Evolutionary conservation across 2,329 filamentous ascomycete genomes (phyloP), one percentile per base, ranked within the genome.

Genomic region (Fusarium nanum): DNA sequence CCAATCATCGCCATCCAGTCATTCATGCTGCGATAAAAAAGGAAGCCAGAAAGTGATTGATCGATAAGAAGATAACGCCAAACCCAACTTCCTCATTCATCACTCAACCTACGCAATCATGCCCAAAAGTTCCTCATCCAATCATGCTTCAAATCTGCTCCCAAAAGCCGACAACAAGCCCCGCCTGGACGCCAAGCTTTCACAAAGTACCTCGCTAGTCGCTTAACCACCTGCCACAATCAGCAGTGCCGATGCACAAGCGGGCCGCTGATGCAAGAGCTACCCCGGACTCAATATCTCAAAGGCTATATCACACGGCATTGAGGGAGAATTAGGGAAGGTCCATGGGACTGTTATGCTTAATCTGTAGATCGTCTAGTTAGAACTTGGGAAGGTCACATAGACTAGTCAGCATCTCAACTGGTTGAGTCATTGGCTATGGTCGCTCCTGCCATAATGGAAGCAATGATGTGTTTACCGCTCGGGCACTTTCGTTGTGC

Each of bases 241-340:
- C 32, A 70, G 67, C 8, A 44, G 60, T 71, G 46, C 67, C 67
- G 67, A 70, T 67, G 64, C 63, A 49, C 48, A 45, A 46, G 62
- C 67, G 67, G 67, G 20, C 67, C 67, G 63, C 45, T 14, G 41
- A 42, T 20, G 23, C 30, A 55, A 67, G 56, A 67, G 37, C 27
- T 20, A 70, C 58, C 20, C 49, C 28, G n/a, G n/a, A 23, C 30
- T 44, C 27, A 18, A 56, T 63, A 59, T 48, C 45, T 28, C 4
- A 32, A 30, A 49, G 25, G 48, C 22, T 42, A 32, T 25, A 50
- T 67, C 47, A 18, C 44, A 28, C 67, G 67, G 67, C 57, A 68
- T 64, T 27, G 32, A 14, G 37, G n/a, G 41, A 68, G 22, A 18
- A 30, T 70, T 70, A 27, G 59, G 67, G 67, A 70, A 70, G 67